phyloP scores from a whole-genome alignment of 2,329 filamentous ascomycete genomes.

The Neophaeococcomyces aloes region DNA sequence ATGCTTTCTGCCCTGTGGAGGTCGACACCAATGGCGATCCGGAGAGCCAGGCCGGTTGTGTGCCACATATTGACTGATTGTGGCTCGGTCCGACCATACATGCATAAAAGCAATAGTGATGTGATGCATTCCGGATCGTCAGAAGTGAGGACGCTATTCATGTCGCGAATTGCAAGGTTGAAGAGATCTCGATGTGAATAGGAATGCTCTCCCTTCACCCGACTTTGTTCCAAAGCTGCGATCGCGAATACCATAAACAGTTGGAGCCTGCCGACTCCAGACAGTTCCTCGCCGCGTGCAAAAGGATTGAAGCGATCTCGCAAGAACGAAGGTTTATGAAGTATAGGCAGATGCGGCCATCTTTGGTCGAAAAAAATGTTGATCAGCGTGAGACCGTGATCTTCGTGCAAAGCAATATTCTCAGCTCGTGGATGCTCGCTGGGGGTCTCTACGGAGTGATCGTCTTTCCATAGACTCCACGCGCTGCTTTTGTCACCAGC shows the following conservation, averaged over 20 bases:
- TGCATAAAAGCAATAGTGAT: constrained; percentile 21
- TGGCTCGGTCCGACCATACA: constrained; percentile 23
- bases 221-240: constrained; percentile 18
- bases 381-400: constrained; percentile 9
- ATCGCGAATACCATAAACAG: constrained; percentile 23
- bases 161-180: constrained; percentile 9
- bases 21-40: constrained; percentile 20
- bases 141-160: constrained; percentile 14
- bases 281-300: not conserved
- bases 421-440: constrained; percentile 2
- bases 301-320: constrained; percentile 11
- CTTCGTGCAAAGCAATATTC: constrained; percentile 5
- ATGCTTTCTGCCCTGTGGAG: constrained; percentile 19
- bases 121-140: constrained; percentile 22
- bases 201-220: constrained; percentile 6
- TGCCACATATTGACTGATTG: constrained; percentile 23
- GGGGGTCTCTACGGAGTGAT: constrained; percentile 6
- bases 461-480: constrained; percentile 8
- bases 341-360: constrained; percentile 23
- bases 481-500: constrained; percentile 8
- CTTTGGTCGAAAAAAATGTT: constrained; percentile 21
- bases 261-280: constrained; percentile 13
- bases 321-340: constrained; percentile 20
- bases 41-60: constrained; percentile 19
- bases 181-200: constrained; percentile 9